Conservation (phyloP, 2,329 filamentous ascomycete genomes). For the Penicillium freii region DNA sequence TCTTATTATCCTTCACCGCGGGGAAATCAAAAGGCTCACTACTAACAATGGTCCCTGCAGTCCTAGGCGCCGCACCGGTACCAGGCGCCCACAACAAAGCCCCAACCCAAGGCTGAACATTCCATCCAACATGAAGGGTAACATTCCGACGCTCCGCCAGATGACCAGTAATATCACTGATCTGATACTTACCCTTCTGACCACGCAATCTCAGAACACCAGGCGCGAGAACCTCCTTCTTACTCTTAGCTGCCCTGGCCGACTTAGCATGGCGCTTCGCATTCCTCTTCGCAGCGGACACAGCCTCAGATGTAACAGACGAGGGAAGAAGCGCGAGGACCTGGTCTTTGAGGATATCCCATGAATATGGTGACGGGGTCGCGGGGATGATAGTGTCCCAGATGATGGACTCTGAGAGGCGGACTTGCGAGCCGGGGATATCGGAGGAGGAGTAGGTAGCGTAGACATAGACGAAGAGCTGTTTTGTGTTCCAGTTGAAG, state of each 20-base stretch:
- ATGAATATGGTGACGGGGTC: slow-evolving; percentile 46
- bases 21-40: slow-evolving; percentile 58
- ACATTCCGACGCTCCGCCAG: slow-evolving; percentile 73
- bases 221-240: slow-evolving; percentile 24
- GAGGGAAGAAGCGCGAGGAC: slow-evolving; percentile 30
- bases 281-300: slow-evolving; percentile 18
- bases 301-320: slow-evolving; percentile 1
- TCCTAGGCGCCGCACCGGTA: slow-evolving; percentile 50
- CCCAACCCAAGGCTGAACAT: slow-evolving; percentile 96
- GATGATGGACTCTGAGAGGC: slow-evolving; percentile 68
- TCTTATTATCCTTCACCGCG: slow-evolving; percentile 49
- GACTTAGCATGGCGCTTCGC: slow-evolving; percentile 26
- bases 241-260: slow-evolving; percentile 16
- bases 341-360: slow-evolving; percentile 36
- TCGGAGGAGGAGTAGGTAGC: slow-evolving; percentile 61
- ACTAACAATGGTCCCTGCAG: slow-evolving; percentile 50
- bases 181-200: slow-evolving; percentile 93
- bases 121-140: slow-evolving; percentile 81
- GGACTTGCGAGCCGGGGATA: slow-evolving; percentile 22
- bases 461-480: slow-evolving; percentile 93
- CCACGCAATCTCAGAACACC: slow-evolving; percentile 76
- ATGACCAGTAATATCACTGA: slow-evolving; percentile 81
- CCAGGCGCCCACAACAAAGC: slow-evolving; percentile 74
- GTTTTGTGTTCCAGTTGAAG: slow-evolving; percentile 99
- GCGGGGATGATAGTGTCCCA: slow-evolving; percentile 94